These are phyloP conservation scores for Sutorius australiensis DNA, from an alignment of 768 basidiomycete species.

Conservation along the genomic window DNA sequence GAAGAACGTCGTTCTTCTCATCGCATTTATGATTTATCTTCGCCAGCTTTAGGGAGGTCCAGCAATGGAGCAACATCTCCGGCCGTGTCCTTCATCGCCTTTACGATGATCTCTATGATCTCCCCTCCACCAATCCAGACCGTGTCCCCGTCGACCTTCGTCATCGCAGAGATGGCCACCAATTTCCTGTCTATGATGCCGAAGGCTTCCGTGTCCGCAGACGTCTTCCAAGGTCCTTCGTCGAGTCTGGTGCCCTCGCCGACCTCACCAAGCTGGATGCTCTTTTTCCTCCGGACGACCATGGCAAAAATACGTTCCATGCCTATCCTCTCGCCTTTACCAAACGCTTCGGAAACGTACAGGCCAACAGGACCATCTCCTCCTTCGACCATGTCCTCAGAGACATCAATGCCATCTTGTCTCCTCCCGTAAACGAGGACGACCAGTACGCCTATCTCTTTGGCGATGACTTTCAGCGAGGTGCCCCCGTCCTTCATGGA, in stretches of 20 bases:
- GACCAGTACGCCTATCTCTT: background rate
- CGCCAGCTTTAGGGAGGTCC: background rate
- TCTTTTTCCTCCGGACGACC: background rate
- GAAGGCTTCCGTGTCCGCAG: background rate
- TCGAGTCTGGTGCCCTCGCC: background rate
- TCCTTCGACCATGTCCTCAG: background rate
- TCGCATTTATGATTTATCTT: no score
- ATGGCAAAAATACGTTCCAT: background rate
- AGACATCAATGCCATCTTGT: background rate
- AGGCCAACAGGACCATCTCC: background rate
- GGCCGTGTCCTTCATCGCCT: background rate
- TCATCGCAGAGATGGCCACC: background rate
- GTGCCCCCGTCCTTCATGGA: background rate
- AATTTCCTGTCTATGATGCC: background rate
- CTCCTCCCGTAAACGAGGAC: background rate
- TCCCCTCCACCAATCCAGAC: background rate
- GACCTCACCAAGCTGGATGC: background rate
- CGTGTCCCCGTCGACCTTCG: background rate
- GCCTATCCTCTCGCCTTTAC: conserved; percentile 6
- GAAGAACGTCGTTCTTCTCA: no score
- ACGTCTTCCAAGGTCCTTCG: background rate
- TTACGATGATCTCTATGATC: background rate
- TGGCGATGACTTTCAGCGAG: background rate
- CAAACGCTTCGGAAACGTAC: background rate
- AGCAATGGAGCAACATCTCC: background rate